Base-by-base conservation (phyloP, 129 eudicot species). In the Smallanthus sonchifolius region DNA sequence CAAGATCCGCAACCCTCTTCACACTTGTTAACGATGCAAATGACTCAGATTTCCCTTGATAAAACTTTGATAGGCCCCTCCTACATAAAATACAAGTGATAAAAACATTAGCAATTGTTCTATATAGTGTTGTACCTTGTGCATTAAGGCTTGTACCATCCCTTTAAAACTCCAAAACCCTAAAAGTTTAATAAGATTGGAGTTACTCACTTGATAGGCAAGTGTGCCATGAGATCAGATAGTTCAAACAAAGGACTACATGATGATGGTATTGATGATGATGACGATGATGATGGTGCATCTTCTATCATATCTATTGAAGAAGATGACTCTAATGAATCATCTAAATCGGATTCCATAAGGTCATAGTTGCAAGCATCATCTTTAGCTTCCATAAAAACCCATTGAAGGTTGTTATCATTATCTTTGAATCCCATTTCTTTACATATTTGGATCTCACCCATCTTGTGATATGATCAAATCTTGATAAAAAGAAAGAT, bases 141-240 rank as follows among this genome's bases (percentile, higher is more conserved):
- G 64, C n/a, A 72, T 19, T 28, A 4, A 72, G 1, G 30, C 49
- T 5, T 72, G 77, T 72, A 40, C 40, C 5, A 24, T 60, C 69
- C 36, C 64, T 49, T 78, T 11, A 71, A 51, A 62, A 4, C 15
- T 4, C 66, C 59, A 52, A 60, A 4, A 9, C 34, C 67, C 51
- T 66, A 67, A 39, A 42, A 11, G 56, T 35, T 8, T 16, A 64
- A 45, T 63, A 16, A 54, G 49, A 67, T 30, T 32, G 35, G 35
- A 44, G 39, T 20, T 80, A 65, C 96, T 89, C 69, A 90, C 96
- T 91, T 91, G 89, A 91, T 86, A 32, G 97, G 97, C 15, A 91
- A 86, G 55, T 87, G 91, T 54, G 80, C 82, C 97, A 91, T 91
- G 80, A 91, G 95, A 15, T 88, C 95, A 34, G 89, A 76, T 64